Conservation (phyloP, 305 asterid genomes). For the Plantago coronopus region DNA sequence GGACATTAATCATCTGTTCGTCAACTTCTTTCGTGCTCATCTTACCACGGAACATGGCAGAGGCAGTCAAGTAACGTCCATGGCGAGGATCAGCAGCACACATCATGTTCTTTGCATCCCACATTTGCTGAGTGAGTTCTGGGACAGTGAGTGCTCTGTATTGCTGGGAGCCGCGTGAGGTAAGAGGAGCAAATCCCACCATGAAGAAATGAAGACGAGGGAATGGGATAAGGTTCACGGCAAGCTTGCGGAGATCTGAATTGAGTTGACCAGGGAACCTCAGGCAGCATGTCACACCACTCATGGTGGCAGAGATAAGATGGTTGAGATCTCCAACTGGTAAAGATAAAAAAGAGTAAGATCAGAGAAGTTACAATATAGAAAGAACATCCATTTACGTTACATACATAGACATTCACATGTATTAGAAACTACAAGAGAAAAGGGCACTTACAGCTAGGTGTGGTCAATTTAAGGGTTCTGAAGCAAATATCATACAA, state of each 20-base stretch:
- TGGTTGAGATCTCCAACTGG: slow-evolving; percentile 13
- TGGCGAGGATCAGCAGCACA: slow-evolving; percentile 54
- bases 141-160: slow-evolving; percentile 26
- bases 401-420: background rate
- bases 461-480: slow-evolving; percentile 17
- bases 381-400: background rate
- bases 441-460: slow-evolving; percentile 5
- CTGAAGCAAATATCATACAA: slow-evolving; percentile 8
- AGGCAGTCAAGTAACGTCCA: slow-evolving; percentile 19
- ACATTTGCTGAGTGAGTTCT: slow-evolving; percentile 45
- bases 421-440: background rate
- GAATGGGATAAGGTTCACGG: slow-evolving; percentile 13
- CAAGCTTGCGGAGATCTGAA: slow-evolving; percentile 8
- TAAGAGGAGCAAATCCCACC: slow-evolving; percentile 9
- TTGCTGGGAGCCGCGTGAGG: slow-evolving; percentile 12
- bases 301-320: slow-evolving; percentile 9
- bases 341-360: background rate
- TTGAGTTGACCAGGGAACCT: slow-evolving; percentile 12
- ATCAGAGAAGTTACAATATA: too few relatives aligned
- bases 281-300: slow-evolving; percentile 10
- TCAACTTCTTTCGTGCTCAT: slow-evolving; percentile 20
- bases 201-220: slow-evolving; percentile 7
- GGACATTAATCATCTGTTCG: slow-evolving; percentile 12
- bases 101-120: slow-evolving; percentile 53
- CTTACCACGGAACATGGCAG: slow-evolving; percentile 47